Base-by-base conservation (phyloP, 2,329 filamentous ascomycete genomes). In the Cladophialophora immunda region DNA sequence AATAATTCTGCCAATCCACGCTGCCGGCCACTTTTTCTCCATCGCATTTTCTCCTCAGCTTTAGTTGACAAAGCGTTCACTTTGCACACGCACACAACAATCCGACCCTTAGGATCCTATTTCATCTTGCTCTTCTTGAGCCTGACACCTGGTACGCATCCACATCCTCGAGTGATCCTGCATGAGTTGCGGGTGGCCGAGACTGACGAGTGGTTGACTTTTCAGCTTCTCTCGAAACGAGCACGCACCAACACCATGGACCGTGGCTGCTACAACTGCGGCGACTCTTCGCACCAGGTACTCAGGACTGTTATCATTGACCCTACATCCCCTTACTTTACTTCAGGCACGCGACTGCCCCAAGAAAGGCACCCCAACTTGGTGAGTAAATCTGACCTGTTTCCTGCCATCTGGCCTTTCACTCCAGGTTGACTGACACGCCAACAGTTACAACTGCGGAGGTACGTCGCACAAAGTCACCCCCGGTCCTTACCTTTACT, bases 271-370 rank as follows among this genome's bases (percentile, higher is more conserved):
- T 87, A 86, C 78, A 87, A 86, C 78, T 87, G 85, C 86, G 75
- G 71, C 63, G 70, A 72, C 30, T 65, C 70, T 55, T 70, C 70
- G 61, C 71, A 73, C 61, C 71, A 72, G 65, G 69, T 68, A 62
- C 52, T 41, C 34, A 54, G 50, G 54, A 64, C 34, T 47, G 63
- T 50, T 57, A 41, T 52, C 38, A 27, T 41, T 68, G 29, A 47
- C 55, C 60, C 62, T 61, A 52, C 64, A 55, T 32, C 25, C 63
- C 62, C 69, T 73, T 65, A 73, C 68, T 70, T 30, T 66, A 47
- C 52, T 68, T 68, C 73, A 93, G 91, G 91, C 92, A 76, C 91
- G 92, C 76, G 92, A 94, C 77, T 95, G 92, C 86, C 92, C 92
- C 76, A 92, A 89, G 85, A 91, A 91, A 83, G 91, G 91, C 75